Evolutionary conservation across 1,284 basidiomycete species (phyloP).

Genomic region (Schizopora paradoxa): DNA sequence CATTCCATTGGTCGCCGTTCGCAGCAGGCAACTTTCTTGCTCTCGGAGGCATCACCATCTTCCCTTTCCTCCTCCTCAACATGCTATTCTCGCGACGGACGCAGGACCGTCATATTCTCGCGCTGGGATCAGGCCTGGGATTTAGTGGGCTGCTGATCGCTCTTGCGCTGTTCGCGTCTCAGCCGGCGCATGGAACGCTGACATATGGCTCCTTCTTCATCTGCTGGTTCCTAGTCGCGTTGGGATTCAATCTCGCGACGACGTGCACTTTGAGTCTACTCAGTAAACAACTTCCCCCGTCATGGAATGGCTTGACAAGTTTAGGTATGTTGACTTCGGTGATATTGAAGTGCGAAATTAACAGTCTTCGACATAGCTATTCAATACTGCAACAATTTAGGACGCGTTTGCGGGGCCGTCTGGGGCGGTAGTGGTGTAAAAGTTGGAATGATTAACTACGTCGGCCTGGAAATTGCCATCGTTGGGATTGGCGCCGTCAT

Average conservation of each 20-base stretch:
- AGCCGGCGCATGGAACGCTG: constrained; percentile 27
- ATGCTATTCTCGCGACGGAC: constrained; percentile 48
- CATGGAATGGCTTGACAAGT: constrained; percentile 53
- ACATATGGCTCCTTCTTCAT: constrained; percentile 49
- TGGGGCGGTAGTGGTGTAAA: constrained; percentile 65
- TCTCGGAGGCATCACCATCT: constrained; percentile 53
- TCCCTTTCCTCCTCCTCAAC: constrained; percentile 64
- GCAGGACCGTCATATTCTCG: constrained; percentile 59
- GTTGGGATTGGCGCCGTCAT: constrained; percentile 54
- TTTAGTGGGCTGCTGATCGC: constrained; percentile 48
- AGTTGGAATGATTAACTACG: constrained; percentile 59
- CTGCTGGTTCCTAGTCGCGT: constrained; percentile 62
- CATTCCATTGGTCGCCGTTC: constrained; percentile 58
- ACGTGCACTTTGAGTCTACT: constrained; percentile 61
- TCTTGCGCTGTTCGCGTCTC: constrained; percentile 38
- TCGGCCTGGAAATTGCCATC: constrained; percentile 55
- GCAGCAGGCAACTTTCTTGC: constrained; percentile 68
- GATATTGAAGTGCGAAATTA: neutral
- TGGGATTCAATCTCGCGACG: constrained; percentile 66
- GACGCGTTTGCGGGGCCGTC: constrained; percentile 57
- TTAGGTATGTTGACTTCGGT: constrained; percentile 33
- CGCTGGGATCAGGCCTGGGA: constrained; percentile 47
- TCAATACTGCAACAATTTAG: constrained; percentile 63
- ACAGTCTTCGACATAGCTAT: constrained; percentile 30
- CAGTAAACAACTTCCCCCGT: constrained; percentile 58